Evolutionary conservation across 2,329 filamentous ascomycete species (phyloP).

Genomic region (Botrytis paeoniae): DNA sequence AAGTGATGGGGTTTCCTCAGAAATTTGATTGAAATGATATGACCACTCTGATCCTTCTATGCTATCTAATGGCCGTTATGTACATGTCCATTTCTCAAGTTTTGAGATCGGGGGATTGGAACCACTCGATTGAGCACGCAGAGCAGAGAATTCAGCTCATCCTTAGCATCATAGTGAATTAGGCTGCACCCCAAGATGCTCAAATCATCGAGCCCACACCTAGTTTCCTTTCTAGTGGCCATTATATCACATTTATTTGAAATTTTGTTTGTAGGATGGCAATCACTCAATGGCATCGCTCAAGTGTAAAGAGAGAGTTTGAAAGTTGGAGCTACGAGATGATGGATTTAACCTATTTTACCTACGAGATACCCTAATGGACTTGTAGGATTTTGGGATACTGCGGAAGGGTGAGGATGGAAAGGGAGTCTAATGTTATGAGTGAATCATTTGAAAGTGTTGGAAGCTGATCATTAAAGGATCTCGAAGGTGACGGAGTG

Average conservation of each 20-base stretch:
- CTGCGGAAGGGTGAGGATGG: accelerated
- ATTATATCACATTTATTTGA: not conserved
- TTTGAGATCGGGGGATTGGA: not conserved
- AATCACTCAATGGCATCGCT: not conserved
- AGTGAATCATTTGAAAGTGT: not conserved
- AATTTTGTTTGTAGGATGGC: not conserved
- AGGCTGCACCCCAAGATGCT: not conserved
- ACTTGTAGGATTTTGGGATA: not conserved
- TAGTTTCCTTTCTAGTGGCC: not conserved
- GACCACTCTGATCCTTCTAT: no score
- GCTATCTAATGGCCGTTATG: no score
- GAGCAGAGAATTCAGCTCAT: not conserved
- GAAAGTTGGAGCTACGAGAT: not conserved
- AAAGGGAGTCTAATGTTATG: not conserved
- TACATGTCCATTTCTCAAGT: no score
- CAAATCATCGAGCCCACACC: not conserved
- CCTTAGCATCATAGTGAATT: not conserved
- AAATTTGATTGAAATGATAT: no score
- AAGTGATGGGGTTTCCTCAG: no score
- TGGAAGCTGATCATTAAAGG: not conserved
- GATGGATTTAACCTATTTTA: not conserved
- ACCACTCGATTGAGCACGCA: not conserved
- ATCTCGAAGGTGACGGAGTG: not conserved
- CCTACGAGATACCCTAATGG: accelerated
- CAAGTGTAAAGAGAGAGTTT: not conserved